Percentiles rank a stretch among this genome's conserved stretches.
These are phyloP conservation scores for Prinsepia uniflora DNA, from an alignment of 306 rosid species.

Conservation along the genomic window DNA sequence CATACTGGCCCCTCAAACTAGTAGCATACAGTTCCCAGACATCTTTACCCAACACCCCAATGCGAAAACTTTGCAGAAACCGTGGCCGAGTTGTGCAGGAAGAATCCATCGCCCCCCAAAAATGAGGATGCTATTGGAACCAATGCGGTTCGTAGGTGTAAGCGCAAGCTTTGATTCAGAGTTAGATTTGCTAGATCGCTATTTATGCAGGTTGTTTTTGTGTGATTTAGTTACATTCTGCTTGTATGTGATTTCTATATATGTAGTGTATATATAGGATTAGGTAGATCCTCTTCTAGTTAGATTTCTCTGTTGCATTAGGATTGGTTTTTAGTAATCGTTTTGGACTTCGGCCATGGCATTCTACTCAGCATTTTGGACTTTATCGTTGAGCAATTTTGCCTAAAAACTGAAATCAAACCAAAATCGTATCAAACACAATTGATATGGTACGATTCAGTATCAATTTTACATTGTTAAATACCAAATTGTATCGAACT, in stretches of 20 bases:
- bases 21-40: slow-evolving; percentile 24
- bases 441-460: no score
- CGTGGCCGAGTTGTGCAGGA: slow-evolving; percentile 56
- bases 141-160: slow-evolving; percentile 46
- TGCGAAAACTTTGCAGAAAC: slow-evolving; percentile 56
- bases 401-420: no score
- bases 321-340: background rate
- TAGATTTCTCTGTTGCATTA: background rate
- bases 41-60: slow-evolving; percentile 42
- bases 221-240: background rate
- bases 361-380: background rate
- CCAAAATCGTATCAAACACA: no score
- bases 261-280: background rate
- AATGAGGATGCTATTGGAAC: slow-evolving; percentile 25
- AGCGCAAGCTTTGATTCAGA: slow-evolving; percentile 38
- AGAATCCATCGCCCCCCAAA: slow-evolving; percentile 49
- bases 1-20: slow-evolving; percentile 5
- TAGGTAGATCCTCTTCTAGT: background rate
- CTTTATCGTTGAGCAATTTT: no score
- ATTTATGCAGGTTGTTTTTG: no score
- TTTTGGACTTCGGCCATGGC: background rate
- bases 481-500: no score
- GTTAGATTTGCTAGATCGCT: background rate
- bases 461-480: no score
- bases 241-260: background rate